Base-by-base conservation (phyloP, 192 early-diverging fungal genomes). In the Diversispora epigaea region DNA sequence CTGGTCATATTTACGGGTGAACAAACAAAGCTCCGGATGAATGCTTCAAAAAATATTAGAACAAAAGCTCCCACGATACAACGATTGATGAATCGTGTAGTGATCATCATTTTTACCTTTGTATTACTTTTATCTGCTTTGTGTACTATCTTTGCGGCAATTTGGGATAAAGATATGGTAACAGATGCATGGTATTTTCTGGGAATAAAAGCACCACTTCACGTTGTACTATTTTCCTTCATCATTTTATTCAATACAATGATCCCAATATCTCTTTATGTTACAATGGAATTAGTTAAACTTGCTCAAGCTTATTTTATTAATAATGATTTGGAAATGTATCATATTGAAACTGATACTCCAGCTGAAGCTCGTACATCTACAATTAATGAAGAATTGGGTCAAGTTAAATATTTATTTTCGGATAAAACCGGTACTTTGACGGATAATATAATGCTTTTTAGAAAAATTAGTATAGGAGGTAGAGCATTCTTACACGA, bases 381-480 rank as follows among this genome's bases (percentile, higher is more conserved):
- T 3, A 88, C 85, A 21, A 90, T 95, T 57, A 93, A 94, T 77
- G 95, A 97, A 79, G 95, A 97, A 68, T 82, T 97, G 40, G 94
- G 92, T 40, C 88, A 89, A 76, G 91, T 97, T 65, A 88, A 91
- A 68, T 94, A 95, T 73, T 84, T 97, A 10, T 97, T 97, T 67
- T 91, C 91, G 22, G 94, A 95, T 84, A 95, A 95, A 81, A 95
- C 94, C 6, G 94, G 94, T 43, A 95, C 94, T 10, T 82, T 95
- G 32, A 95, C 94, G 0, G 91, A 94, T 65, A 95, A 94, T 79
- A 84, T 92, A 8, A 94, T 94, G 92, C 84, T 92, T 58, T 90
- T 95, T 66, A 84, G 90, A 41, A 88, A 88, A 17, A 80, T 90
- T 17, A 88, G 88, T 79, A 84, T 87, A 3, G 89, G 84, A 8